These are phyloP conservation scores for Saturnispora zaruensis DNA, from an alignment of 805 yeast genomes.

Conservation along the genomic window DNA sequence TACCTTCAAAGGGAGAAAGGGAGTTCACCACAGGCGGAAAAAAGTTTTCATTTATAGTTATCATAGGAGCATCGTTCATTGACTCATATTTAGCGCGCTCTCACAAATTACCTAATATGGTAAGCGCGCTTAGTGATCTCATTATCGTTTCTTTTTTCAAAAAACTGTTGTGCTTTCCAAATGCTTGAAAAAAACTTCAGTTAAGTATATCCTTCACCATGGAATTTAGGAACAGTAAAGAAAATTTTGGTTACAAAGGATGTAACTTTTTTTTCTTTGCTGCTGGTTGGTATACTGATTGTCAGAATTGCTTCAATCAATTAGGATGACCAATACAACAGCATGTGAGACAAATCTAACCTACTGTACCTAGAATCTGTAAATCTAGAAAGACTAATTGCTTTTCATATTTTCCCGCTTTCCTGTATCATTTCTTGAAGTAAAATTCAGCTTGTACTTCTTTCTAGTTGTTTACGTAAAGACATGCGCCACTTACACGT, in stretches of 20 bases:
- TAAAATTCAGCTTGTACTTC: background rate
- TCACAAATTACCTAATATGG: slow-evolving; percentile 8
- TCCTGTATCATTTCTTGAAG: background rate
- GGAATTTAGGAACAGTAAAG: too few relatives aligned
- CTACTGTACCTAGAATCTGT: too few relatives aligned
- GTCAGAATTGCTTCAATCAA: too few relatives aligned
- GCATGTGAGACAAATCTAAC: too few relatives aligned
- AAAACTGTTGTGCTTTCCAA: background rate
- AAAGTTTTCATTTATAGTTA: background rate
- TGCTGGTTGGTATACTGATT: too few relatives aligned
- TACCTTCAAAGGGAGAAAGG: background rate
- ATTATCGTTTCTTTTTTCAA: background rate
- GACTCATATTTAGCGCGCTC: slow-evolving; percentile 8
- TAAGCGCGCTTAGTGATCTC: slow-evolving; percentile 8
- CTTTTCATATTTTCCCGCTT: too few relatives aligned
- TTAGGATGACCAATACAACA: too few relatives aligned
- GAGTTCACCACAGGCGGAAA: background rate
- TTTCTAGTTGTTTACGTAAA: background rate
- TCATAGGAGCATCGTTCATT: background rate
- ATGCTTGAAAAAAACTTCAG: background rate
- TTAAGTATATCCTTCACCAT: too few relatives aligned
- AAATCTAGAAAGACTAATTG: too few relatives aligned
- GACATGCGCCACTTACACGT: background rate
- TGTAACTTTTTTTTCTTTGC: too few relatives aligned
- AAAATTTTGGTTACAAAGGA: too few relatives aligned